Percentiles rank a stretch among this genome's conserved stretches.
phyloP scores from a whole-genome alignment of 164 flowering plant species.

The Tetracentron sinense region DNA sequence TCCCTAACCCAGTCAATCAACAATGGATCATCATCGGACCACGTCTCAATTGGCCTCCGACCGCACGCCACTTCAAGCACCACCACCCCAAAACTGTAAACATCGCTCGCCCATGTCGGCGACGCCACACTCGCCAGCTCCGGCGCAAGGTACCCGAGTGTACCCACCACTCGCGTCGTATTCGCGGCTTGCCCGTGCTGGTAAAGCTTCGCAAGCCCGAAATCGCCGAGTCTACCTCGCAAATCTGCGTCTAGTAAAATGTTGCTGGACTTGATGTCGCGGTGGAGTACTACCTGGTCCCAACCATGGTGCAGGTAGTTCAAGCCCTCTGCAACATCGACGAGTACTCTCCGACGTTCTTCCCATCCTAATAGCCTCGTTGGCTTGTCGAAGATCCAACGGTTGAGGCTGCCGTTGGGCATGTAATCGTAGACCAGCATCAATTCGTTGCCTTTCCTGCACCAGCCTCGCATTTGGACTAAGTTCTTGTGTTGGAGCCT shows the following conservation, averaged over 20 bases:
- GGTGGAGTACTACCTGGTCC: slow-evolving; percentile 73
- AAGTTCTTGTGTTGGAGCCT: slow-evolving; percentile 67
- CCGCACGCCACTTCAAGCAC: slow-evolving; percentile 77
- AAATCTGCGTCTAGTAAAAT: slow-evolving; percentile 57
- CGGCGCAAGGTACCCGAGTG: slow-evolving; percentile 84
- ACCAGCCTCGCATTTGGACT: slow-evolving; percentile 75
- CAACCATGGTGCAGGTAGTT: slow-evolving; percentile 69
- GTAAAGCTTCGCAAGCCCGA: slow-evolving; percentile 70
- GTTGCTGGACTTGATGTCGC: slow-evolving; percentile 80
- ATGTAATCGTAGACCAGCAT: slow-evolving; percentile 71
- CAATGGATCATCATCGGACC: slow-evolving; percentile 45
- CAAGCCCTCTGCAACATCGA: slow-evolving; percentile 71
- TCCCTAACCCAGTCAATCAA: slow-evolving; percentile 72
- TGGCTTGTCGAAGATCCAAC: slow-evolving; percentile 54
- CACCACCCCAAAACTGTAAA: slow-evolving; percentile 79
- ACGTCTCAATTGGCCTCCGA: slow-evolving; percentile 56
- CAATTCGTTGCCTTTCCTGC: slow-evolving; percentile 44
- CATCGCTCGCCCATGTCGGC: slow-evolving; percentile 68
- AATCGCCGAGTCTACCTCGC: slow-evolving; percentile 68
- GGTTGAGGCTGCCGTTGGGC: slow-evolving; percentile 69
- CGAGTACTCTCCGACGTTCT: slow-evolving; percentile 38
- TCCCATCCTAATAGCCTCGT: slow-evolving; percentile 42
- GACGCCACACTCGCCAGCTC: slow-evolving; percentile 47
- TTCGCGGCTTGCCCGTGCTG: slow-evolving; percentile 53
- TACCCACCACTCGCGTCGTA: slow-evolving; percentile 76